phyloP scores from a whole-genome alignment of 2,329 filamentous ascomycete genomes.

The Massarina eburnea region DNA sequence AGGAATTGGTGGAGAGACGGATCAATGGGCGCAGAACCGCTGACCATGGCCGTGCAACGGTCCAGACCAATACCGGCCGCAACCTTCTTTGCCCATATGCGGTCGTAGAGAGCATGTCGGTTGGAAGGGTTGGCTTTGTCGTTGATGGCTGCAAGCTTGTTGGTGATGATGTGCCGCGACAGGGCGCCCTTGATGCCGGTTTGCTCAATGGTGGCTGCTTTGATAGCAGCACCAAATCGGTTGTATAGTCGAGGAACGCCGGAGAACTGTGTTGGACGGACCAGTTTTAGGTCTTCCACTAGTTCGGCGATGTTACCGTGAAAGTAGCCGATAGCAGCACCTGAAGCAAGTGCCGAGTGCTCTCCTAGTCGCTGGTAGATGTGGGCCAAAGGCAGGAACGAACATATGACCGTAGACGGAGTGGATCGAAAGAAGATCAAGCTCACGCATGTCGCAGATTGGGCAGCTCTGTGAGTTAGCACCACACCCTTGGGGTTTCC shows the following conservation, averaged over 20 bases:
- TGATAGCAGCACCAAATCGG: slow-evolving; percentile 82
- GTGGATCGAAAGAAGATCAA: slow-evolving; percentile 57
- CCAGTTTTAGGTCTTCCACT: slow-evolving; percentile 85
- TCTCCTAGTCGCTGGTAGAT: slow-evolving; percentile 89
- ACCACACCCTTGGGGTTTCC: slow-evolving; percentile 82
- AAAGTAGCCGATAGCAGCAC: slow-evolving; percentile 84
- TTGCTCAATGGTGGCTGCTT: slow-evolving; percentile 74
- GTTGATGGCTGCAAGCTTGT: slow-evolving; percentile 79
- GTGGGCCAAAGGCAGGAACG: slow-evolving; percentile 91
- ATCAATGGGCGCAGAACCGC: slow-evolving; percentile 88
- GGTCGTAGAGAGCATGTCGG: slow-evolving; percentile 76
- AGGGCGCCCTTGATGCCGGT: slow-evolving; percentile 79
- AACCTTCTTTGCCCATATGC: slow-evolving; percentile 90
- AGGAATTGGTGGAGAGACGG: slow-evolving; percentile 87
- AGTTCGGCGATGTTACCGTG: slow-evolving; percentile 85
- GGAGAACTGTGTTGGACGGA: slow-evolving; percentile 79
- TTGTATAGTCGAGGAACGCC: slow-evolving; percentile 93
- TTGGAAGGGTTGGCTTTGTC: slow-evolving; percentile 74
- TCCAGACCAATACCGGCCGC: slow-evolving; percentile 80
- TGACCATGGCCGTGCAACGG: slow-evolving; percentile 71
- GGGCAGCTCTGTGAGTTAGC: slow-evolving; percentile 77
- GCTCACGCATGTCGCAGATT: slow-evolving; percentile 68
- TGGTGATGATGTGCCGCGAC: slow-evolving; percentile 74
- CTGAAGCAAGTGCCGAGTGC: slow-evolving; percentile 70
- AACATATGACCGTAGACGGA: slow-evolving; percentile 68